Percentiles rank a stretch among this genome's conserved stretches.
phyloP scores from a whole-genome alignment of 2,329 filamentous ascomycete genomes.

The Talaromyces amestolkiae region DNA sequence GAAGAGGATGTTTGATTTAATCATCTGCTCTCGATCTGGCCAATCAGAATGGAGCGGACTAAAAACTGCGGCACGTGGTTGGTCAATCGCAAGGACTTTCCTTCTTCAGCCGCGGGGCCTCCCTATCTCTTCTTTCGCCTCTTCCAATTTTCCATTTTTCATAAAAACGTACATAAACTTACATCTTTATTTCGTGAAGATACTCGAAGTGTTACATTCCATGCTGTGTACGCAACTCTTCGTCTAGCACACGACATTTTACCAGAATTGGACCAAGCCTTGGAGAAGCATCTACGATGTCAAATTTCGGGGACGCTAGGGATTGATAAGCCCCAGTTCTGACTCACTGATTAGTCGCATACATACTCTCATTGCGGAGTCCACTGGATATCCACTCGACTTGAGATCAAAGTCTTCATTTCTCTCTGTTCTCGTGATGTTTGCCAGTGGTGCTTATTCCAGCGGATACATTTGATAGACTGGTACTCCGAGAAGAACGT shows the following conservation, averaged over 20 bases:
- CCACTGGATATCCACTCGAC: neutral
- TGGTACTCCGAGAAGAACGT: slow-evolving; percentile 27
- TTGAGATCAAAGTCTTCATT: neutral
- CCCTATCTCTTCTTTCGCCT: neutral
- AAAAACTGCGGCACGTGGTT: neutral
- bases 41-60: neutral
- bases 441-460: neutral
- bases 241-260: neutral
- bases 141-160: neutral
- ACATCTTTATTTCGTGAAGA: neutral
- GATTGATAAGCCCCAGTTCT: slow-evolving; percentile 5
- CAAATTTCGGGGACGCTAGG: slow-evolving; percentile 5
- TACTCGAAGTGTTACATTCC: neutral
- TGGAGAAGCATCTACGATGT: neutral
- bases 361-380: slow-evolving; percentile 1
- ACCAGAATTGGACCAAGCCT: neutral
- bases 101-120: slow-evolving; percentile 5
- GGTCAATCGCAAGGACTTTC: slow-evolving; percentile 19
- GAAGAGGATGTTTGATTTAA: neutral
- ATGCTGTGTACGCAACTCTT: neutral
- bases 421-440: neutral
- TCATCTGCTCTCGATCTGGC: neutral
- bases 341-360: neutral
- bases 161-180: neutral
- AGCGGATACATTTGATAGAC: neutral